Evolutionary conservation across 106 monocot species (phyloP).

Genomic region (Dendrobium huoshanense): DNA sequence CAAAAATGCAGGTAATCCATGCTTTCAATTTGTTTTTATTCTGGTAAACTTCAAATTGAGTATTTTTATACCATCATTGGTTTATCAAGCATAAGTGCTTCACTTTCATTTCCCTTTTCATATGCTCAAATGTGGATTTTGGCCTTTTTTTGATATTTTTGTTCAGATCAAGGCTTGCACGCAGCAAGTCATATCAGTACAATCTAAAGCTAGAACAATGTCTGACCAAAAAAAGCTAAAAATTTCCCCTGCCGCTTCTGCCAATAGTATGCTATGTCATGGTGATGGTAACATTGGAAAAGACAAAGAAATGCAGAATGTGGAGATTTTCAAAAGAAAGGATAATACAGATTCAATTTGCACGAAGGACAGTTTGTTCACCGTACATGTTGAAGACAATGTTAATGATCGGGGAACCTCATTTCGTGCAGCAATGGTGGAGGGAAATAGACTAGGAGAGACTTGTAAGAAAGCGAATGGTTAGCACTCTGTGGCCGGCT

Average conservation of each 20-base stretch:
- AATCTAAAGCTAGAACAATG: conserved; percentile 1
- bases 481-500: conserved; percentile 9
- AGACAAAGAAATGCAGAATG: neutral
- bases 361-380: neutral
- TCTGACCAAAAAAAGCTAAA: neutral
- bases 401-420: conserved; percentile 5
- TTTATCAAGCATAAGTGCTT: neutral
- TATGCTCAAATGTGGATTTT: neutral
- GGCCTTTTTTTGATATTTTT: conserved; percentile 1
- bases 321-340: neutral
- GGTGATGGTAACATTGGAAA: conserved; percentile 8
- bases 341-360: neutral
- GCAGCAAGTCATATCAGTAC: neutral
- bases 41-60: neutral
- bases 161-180: conserved; percentile 16
- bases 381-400: neutral
- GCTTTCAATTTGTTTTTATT: neutral
- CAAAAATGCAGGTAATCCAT: conserved; percentile 41
- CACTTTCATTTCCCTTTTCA: neutral
- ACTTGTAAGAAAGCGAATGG: conserved; percentile 8
- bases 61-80: neutral
- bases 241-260: neutral
- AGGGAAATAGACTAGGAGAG: neutral
- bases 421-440: conserved; percentile 2
- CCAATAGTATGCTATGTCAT: neutral